phyloP scores from a whole-genome alignment of 495 filamentous ascomycete species.

The Neurospora intermedia region DNA sequence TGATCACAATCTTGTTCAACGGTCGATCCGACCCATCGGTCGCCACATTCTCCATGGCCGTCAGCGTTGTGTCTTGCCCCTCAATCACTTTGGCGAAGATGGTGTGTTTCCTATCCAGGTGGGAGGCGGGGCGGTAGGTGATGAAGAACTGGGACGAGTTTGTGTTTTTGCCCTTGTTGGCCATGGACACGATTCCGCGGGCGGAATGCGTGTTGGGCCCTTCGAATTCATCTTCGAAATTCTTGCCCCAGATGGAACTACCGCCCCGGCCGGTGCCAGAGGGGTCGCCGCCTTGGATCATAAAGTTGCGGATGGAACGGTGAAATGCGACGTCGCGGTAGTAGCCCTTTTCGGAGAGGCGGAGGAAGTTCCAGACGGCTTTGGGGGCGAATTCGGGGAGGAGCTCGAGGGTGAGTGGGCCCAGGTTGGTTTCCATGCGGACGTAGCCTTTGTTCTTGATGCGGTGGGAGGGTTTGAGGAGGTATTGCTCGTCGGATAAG shows the following conservation, averaged over 20 bases:
- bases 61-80: constrained; percentile 52
- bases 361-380: constrained; percentile 94
- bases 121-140: constrained; percentile 67
- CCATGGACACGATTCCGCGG: constrained; percentile 81
- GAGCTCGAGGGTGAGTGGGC: constrained; percentile 81
- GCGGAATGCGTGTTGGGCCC: constrained; percentile 71
- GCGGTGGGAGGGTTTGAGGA: constrained; percentile 69
- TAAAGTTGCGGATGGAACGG: constrained; percentile 88
- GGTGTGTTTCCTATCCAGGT: constrained; percentile 93
- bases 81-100: constrained; percentile 82
- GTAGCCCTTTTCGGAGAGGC: constrained; percentile 79
- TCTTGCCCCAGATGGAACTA: constrained; percentile 75
- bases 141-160: constrained; percentile 96
- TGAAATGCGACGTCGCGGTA: constrained; percentile 79
- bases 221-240: constrained; percentile 87
- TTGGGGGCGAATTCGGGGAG: constrained; percentile 80
- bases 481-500: constrained; percentile 87
- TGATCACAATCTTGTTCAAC: constrained; percentile 62
- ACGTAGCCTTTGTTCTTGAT: constrained; percentile 83
- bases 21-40: constrained; percentile 61
- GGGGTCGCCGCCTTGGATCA: constrained; percentile 97
- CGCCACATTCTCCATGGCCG: constrained; percentile 59
- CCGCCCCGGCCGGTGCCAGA: constrained; percentile 86
- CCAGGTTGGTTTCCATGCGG: constrained; percentile 70
- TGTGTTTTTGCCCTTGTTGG: constrained; percentile 96